These are phyloP conservation scores for Knufia fluminis DNA, from an alignment of 2,329 filamentous ascomycete species.

Conservation along the genomic window DNA sequence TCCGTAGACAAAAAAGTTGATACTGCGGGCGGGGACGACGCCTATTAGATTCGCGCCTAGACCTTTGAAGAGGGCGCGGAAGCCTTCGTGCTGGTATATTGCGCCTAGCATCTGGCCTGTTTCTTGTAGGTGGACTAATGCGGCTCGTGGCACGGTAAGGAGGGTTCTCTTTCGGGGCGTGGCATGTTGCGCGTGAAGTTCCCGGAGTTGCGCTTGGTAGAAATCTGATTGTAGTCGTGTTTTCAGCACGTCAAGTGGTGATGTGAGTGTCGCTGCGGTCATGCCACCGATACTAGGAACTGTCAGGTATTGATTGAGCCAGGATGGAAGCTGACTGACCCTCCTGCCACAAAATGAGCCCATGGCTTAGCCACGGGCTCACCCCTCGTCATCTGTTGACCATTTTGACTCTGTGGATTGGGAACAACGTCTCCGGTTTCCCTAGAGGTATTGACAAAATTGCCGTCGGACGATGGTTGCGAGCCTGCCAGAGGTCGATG, in stretches of 20 bases:
- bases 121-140: slow-evolving; percentile 67
- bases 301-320: slow-evolving; percentile 15
- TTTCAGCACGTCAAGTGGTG: slow-evolving; percentile 86
- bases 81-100: slow-evolving; percentile 73
- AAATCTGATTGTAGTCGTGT: slow-evolving; percentile 90
- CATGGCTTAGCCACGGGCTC: slow-evolving; percentile 60
- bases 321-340: slow-evolving; percentile 46
- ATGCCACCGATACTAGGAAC: slow-evolving; percentile 67
- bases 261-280: slow-evolving; percentile 85
- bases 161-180: slow-evolving; percentile 44
- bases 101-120: slow-evolving; percentile 76
- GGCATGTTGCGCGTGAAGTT: slow-evolving; percentile 53
- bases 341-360: slow-evolving; percentile 87
- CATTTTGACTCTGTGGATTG: slow-evolving; percentile 18
- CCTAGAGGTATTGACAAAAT: slow-evolving; percentile 23
- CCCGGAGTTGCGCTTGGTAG: slow-evolving; percentile 73
- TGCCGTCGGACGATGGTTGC: slow-evolving; percentile 14
- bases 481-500: slow-evolving; percentile 19
- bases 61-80: slow-evolving; percentile 84
- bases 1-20: slow-evolving; percentile 90
- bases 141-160: slow-evolving; percentile 57
- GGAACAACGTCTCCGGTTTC: slow-evolving; percentile 33
- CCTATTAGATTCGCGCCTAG: slow-evolving; percentile 83
- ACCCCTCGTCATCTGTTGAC: slow-evolving; percentile 17
- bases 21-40: slow-evolving; percentile 78